Evolutionary conservation across 306 rosid species (phyloP), one percentile per base, ranked within the genome.

Genomic region (Cicer chorassanicum): DNA sequence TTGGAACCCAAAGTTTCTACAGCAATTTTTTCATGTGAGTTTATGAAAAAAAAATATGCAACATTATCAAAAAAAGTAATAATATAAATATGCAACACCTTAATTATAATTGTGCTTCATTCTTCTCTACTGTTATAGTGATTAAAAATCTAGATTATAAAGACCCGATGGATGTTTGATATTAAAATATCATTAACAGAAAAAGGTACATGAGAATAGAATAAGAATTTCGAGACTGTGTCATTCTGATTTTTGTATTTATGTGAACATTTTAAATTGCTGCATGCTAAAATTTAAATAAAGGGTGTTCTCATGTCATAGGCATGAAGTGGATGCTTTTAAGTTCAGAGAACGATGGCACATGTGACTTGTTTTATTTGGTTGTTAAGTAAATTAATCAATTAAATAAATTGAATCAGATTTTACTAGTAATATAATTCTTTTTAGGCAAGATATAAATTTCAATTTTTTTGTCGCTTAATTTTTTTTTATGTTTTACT

Each of bases 271-370:
- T 73, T 29, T 59, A 59, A 0, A 56, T 42, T 42, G 19, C 8
- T 19, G 12, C 14, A 4, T 71, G 41, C 41, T 19, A 40, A 71
- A 55, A 3, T 68, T 18, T 29, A 13, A 48, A 34, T 6, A 21
- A 45, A 46, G 13, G 13, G 44, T 68, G 24, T 24, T 67, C 55
- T 45, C 24, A 15, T 43, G 56, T 45, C 13, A 13, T 68, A 68
- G 59, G 73, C 73, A 68, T 46, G 73, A 68, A 46, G 73, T 46
- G 57, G 72, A 67, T 13, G 19, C 21, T 21, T 45, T 44, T 44
- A 24, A 12, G 72, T 67, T 67, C 56, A 45, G 21, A 68, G 73
- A 68, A 46, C 13, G 43, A 24, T 46, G 72, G 21, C 55, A 68
- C 55, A 67, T 67, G 53, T 19, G 18, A 44, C 14, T 44, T 66